These are phyloP conservation scores for Elymus sibiricus DNA, from an alignment of 176 grass and related monocot genomes.

Conservation along the genomic window DNA sequence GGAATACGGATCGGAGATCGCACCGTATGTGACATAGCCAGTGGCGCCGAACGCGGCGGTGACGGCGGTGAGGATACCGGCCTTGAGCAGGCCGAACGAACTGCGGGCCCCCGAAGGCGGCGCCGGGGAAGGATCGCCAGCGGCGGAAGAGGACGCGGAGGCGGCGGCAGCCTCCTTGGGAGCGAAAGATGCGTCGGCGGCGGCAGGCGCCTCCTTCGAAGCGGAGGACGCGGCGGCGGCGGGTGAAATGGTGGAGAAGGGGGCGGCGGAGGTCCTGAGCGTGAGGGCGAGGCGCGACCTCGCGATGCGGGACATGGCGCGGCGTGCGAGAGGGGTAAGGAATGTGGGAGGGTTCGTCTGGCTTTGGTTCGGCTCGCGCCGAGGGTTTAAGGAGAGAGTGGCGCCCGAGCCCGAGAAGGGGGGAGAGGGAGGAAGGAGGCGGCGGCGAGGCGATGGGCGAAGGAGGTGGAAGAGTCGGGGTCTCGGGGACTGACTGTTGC, in stretches of 20 bases:
- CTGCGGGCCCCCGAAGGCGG: conserved; percentile 28
- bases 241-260: conserved; percentile 33
- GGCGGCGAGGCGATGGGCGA: not conserved
- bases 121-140: conserved; percentile 12
- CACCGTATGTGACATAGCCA: conserved; percentile 78
- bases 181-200: conserved; percentile 28
- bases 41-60: conserved; percentile 49
- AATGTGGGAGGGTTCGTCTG: not conserved
- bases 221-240: conserved; percentile 31
- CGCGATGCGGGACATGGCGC: conserved; percentile 46
- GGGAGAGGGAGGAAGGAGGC: not conserved
- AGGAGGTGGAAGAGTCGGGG: not conserved
- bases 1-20: not conserved
- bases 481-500: not conserved
- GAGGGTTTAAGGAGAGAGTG: conserved; percentile 26
- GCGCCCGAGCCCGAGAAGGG: not conserved
- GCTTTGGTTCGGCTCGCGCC: not conserved
- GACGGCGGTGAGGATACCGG: conserved; percentile 46
- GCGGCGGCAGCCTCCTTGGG: conserved; percentile 5
- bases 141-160: conserved; percentile 22
- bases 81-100: conserved; percentile 45
- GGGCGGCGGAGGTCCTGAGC: conserved; percentile 16
- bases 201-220: not conserved
- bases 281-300: conserved; percentile 41
- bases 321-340: not conserved